Conservation (phyloP, 352 stramenopile species). For the Phytophthora sansomeana region DNA sequence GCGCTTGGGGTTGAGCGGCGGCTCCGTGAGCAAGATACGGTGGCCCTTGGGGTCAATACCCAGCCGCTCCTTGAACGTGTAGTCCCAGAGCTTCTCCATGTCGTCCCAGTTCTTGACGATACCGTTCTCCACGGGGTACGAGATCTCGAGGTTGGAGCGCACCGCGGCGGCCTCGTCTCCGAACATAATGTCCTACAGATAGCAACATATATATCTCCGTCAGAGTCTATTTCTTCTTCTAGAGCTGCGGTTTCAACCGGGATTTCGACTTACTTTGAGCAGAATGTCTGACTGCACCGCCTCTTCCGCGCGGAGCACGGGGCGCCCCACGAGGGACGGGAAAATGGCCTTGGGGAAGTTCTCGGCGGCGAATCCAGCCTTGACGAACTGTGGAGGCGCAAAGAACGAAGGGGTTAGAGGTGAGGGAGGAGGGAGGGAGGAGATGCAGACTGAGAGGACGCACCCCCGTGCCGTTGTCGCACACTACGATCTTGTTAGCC, state of each 20-base stretch:
- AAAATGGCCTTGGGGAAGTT: conserved; percentile 96
- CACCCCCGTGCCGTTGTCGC: conserved; percentile 89
- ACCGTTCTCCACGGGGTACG: conserved; percentile 95
- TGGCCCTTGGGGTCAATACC: conserved; percentile 72
- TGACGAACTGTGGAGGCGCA: conserved; percentile 74
- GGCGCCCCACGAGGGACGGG: conserved; percentile 94
- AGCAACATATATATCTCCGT: background rate
- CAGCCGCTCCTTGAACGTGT: conserved; percentile 95
- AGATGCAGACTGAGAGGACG: conserved; percentile 16
- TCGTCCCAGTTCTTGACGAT: conserved; percentile 98
- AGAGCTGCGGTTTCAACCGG: conserved; percentile 8
- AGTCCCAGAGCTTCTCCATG: conserved; percentile 98
- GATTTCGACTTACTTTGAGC: conserved; percentile 62
- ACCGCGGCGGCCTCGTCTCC: conserved; percentile 93
- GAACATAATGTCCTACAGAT: conserved; percentile 93
- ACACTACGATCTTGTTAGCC: conserved; percentile 90
- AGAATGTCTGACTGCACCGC: conserved; percentile 86
- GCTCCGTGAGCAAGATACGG: conserved; percentile 93
- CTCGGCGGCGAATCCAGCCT: conserved; percentile 94
- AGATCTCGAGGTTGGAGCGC: conserved; percentile 88
- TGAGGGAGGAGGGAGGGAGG: background rate
- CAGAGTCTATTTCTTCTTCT: too few relatives aligned
- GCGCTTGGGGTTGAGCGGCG: conserved; percentile 91
- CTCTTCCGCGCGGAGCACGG: conserved; percentile 95
- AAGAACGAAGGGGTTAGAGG: background rate